Evolutionary conservation across 768 basidiomycete species (phyloP).

Genomic region (Pleurotus platypus): DNA sequence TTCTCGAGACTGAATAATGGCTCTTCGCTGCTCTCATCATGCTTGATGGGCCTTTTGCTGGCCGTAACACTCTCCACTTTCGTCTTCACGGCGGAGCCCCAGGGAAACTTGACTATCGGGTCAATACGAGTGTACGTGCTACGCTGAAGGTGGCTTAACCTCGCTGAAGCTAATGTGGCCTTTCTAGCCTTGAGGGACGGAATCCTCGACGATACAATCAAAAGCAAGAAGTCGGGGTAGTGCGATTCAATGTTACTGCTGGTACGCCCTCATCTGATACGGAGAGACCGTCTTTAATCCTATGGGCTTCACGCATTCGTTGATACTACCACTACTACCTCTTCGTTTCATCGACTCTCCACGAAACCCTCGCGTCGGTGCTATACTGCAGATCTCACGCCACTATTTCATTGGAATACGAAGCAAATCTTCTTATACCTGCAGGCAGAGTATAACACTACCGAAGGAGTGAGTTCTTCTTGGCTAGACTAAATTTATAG

Average conservation of each 20-base stretch:
- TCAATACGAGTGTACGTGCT: slow-evolving; percentile 73
- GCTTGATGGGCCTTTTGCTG: slow-evolving; percentile 66
- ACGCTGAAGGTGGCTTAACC: background rate
- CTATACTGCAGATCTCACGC: slow-evolving; percentile 57
- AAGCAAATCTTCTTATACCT: slow-evolving; percentile 90
- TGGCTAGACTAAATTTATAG: background rate
- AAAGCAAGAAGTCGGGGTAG: slow-evolving; percentile 74
- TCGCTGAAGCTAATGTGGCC: background rate
- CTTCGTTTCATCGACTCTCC: background rate
- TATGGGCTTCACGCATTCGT: background rate
- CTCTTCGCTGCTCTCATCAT: slow-evolving; percentile 71
- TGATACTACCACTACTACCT: slow-evolving; percentile 4
- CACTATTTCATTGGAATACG: slow-evolving; percentile 95
- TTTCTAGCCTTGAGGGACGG: background rate
- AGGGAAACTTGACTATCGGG: slow-evolving; percentile 53
- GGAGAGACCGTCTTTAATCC: too few relatives aligned
- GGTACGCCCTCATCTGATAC: slow-evolving; percentile 41
- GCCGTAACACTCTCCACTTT: slow-evolving; percentile 75
- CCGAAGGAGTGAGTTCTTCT: slow-evolving; percentile 58
- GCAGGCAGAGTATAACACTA: slow-evolving; percentile 65
- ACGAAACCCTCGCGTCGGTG: background rate
- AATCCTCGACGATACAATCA: slow-evolving; percentile 53
- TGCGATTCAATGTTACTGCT: slow-evolving; percentile 78
- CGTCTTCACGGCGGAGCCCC: slow-evolving; percentile 54
- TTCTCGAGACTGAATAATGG: slow-evolving; percentile 71